phyloP scores from a whole-genome alignment of 148 eudicot genomes.

The Linanthus parryae region DNA sequence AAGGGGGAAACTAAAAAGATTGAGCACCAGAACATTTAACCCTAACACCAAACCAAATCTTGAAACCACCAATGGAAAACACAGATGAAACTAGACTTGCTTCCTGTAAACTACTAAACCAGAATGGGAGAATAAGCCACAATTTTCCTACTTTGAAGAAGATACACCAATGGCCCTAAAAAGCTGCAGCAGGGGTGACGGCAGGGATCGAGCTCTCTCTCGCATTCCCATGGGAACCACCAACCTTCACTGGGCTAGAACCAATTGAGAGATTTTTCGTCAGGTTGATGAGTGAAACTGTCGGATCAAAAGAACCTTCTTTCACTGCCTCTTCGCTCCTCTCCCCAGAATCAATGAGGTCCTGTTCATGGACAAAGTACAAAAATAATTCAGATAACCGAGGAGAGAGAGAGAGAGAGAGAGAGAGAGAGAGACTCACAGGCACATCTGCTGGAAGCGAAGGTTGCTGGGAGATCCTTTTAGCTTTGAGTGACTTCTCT shows the following conservation, averaged over 20 bases:
- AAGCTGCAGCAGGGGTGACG: background rate
- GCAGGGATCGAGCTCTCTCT: constrained; percentile 12
- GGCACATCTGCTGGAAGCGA: constrained; percentile 22
- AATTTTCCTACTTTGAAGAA: background rate
- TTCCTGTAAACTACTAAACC: background rate
- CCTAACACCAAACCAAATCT: background rate
- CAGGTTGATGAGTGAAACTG: constrained; percentile 37
- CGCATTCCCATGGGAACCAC: constrained; percentile 4
- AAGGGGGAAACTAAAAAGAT: background rate
- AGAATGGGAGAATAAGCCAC: background rate
- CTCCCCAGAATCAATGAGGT: constrained; percentile 19
- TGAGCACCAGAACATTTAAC: too few relatives aligned
- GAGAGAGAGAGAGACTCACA: constrained; percentile 10
- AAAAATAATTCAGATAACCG: background rate
- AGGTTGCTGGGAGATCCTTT: constrained; percentile 39
- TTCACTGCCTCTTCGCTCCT: constrained; percentile 20
- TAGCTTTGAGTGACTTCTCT: constrained; percentile 46
- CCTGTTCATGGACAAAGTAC: constrained; percentile 20
- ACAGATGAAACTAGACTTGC: background rate
- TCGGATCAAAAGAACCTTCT: constrained; percentile 20
- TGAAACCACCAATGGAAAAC: background rate
- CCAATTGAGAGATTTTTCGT: constrained; percentile 56
- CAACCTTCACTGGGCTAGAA: constrained; percentile 17
- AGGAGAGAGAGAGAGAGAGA: background rate
- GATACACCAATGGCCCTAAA: background rate